phyloP scores from a whole-genome alignment of 148 eudicot genomes.

The Arctostaphylos glauca region DNA sequence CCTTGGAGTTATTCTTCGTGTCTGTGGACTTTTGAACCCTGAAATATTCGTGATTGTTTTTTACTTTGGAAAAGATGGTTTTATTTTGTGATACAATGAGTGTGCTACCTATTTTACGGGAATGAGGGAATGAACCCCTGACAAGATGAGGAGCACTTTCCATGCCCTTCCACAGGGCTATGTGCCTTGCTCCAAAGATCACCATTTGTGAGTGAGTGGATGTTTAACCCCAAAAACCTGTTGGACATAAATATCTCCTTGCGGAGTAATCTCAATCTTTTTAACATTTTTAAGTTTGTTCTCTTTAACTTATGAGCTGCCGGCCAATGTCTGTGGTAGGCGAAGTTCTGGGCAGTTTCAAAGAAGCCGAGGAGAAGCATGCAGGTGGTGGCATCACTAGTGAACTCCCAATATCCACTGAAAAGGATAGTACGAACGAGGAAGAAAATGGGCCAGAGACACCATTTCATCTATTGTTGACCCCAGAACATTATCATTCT shows the following conservation, averaged over 20 bases:
- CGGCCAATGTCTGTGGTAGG: slow-evolving; percentile 9
- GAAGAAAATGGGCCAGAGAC: slow-evolving; percentile 18
- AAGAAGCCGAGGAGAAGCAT: slow-evolving; percentile 6
- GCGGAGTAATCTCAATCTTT: background rate
- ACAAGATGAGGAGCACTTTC: background rate
- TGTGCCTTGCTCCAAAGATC: background rate
- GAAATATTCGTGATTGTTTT: background rate
- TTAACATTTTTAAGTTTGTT: background rate
- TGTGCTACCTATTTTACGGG: background rate
- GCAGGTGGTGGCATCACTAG: slow-evolving; percentile 8
- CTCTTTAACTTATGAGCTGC: slow-evolving; percentile 7
- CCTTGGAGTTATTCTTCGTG: background rate
- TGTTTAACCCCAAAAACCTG: background rate
- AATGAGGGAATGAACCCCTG: background rate
- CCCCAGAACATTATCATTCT: slow-evolving; percentile 14
- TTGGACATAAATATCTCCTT: background rate
- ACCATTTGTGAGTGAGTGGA: background rate
- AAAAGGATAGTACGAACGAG: slow-evolving; percentile 15
- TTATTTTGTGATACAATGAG: background rate
- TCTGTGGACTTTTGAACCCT: background rate
- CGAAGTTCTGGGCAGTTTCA: slow-evolving; percentile 7
- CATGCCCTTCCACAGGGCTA: background rate
- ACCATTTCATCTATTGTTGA: slow-evolving; percentile 5
- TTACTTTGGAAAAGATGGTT: background rate
- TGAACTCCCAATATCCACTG: slow-evolving; percentile 1